phyloP scores from a whole-genome alignment of 1,139 yeast genomes.

The Candida albicans region DNA sequence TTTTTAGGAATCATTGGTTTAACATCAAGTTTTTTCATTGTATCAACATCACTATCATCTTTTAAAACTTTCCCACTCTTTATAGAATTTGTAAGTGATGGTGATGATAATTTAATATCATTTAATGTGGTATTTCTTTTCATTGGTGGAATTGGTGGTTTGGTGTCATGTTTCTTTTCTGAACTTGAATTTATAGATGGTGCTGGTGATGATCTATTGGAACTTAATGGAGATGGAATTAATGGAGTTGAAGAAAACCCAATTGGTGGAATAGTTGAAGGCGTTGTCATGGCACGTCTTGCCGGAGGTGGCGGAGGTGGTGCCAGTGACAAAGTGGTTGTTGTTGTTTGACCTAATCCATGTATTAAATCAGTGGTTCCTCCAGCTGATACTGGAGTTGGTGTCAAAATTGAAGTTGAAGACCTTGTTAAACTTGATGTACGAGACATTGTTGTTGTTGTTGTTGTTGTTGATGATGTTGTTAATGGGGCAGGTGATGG shows the following conservation, averaged over 20 bases:
- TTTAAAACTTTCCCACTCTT: not conserved
- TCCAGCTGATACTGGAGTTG: not conserved
- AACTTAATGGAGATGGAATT: conserved; percentile 36
- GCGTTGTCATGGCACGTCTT: not conserved
- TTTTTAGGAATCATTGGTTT: conserved; percentile 42
- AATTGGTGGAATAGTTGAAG: conserved; percentile 20
- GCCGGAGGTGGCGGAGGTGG: conserved; percentile 1
- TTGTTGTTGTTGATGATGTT: conserved; percentile 20
- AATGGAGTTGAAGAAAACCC: conserved; percentile 44
- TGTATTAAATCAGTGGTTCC: not conserved
- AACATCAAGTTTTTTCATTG: conserved; percentile 6
- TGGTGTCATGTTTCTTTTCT: too few species aligned
- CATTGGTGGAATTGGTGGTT: conserved; percentile 13
- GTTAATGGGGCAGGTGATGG: not conserved
- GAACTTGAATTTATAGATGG: conserved; percentile 4
- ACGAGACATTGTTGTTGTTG: conserved; percentile 25
- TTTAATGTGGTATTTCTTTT: conserved; percentile 4
- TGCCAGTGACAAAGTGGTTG: too few species aligned
- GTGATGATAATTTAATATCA: not conserved
- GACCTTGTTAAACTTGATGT: not conserved
- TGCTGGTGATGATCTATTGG: conserved; percentile 25
- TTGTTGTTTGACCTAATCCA: not conserved
- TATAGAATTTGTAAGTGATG: conserved; percentile 1
- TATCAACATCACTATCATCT: not conserved
- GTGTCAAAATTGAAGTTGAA: not conserved